phyloP scores from a whole-genome alignment of 169 alveolate genomes.

The Cryptosporidium bovis region DNA sequence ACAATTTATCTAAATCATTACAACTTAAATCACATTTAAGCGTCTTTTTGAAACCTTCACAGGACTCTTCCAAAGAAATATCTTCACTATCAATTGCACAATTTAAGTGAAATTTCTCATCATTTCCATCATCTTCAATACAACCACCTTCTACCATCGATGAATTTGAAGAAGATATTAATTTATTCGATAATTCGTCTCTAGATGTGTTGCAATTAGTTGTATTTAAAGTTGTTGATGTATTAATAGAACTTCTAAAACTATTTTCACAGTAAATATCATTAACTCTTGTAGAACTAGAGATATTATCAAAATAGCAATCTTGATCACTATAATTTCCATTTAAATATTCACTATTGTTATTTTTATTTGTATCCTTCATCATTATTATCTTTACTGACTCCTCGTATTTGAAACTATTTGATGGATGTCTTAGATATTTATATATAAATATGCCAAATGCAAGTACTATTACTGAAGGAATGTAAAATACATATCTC shows the following conservation, averaged over 20 bases:
- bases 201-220: too few relatives aligned
- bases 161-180: not conserved
- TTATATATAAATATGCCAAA: conserved; percentile 72
- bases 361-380: conserved; percentile 6
- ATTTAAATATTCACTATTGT: not conserved
- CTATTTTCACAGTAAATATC: too few relatives aligned
- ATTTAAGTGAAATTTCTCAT: not conserved
- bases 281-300: too few relatives aligned
- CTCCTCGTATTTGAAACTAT: conserved; percentile 20
- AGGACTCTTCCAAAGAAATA: not conserved
- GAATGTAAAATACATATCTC: conserved; percentile 77
- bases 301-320: not conserved
- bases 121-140: not conserved
- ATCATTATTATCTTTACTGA: conserved; percentile 1
- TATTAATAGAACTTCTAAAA: too few relatives aligned
- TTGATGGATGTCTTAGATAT: conserved; percentile 15
- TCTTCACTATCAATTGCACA: not conserved
- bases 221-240: too few relatives aligned
- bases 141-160: not conserved
- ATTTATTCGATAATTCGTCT: too few relatives aligned
- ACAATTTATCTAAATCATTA: not conserved
- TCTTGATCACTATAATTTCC: not conserved
- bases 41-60: too few relatives aligned
- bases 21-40: too few relatives aligned
- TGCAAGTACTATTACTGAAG: conserved; percentile 66